Base-by-base conservation (phyloP, 306 rosid species). In the Trichosanthes truncata region DNA sequence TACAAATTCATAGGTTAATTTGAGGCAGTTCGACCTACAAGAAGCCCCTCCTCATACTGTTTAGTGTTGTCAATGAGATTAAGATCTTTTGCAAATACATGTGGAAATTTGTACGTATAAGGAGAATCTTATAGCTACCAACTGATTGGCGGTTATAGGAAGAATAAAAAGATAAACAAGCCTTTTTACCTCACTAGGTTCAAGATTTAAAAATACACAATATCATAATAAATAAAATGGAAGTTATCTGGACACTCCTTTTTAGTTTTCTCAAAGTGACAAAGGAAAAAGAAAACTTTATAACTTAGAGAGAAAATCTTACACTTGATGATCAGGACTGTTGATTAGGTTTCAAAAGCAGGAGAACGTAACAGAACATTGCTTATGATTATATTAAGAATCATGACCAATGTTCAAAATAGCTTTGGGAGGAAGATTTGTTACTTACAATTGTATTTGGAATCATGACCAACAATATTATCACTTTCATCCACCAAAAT, bases 401-500 rank as follows among this genome's bases (percentile, higher is more conserved):
- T 94, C 98, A 33, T 91, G 98, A 85, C 93, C 96, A 83, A 94
- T 62, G 69, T 21, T 9, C 75, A 21, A n/a, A 71, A 21, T 2
- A 71, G 53, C 33, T 71, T 71, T 43, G 20, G 3, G 66, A 65
- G 55, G 31, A 78, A 36, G 53, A 77, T 55, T 74, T 13, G 35
- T 6, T 80, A 86, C 97, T 92, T 88, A 95, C 99, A 95, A 40
- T 93, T 95, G 78, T 95, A 95, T 84, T 95, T 95, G 80, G 92
- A 87, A 26, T 95, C 99, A 33, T 95, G 99, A 84, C 99, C 99
- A 84, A 95, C 89, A 49, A 91, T 93, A 4, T 63, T 79, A 80
- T 95, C 99, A 43, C 85, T 93, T 94, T 91, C 97, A 82, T 95
- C 97, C 86, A 95, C 99, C 43, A 95, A 86, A 86, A 95, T 95